A percentile compares a stretch with the other conserved stretches of the same genome.
Evolutionary conservation across 345 rosid genomes (phyloP).

Genomic region (Gossypium longicalyx): DNA sequence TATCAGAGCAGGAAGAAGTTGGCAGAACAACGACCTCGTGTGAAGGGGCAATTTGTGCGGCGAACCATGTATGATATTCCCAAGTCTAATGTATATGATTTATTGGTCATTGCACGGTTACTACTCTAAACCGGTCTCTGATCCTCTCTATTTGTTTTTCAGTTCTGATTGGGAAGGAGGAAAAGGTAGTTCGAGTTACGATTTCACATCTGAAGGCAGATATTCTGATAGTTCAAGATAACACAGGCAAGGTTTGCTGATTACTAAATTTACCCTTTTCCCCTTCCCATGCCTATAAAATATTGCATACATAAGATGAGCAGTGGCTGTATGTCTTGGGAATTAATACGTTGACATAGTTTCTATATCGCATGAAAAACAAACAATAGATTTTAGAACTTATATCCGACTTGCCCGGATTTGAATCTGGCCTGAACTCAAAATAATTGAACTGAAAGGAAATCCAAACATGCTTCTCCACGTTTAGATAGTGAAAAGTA

Average conservation of each 20-base stretch:
- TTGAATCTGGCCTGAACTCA: not conserved
- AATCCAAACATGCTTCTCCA: not conserved
- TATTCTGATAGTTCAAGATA: slow-evolving; percentile 27
- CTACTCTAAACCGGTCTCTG: not conserved
- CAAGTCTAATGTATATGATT: not conserved
- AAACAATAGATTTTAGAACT: not conserved
- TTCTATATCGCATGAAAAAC: not conserved
- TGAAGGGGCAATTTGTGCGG: slow-evolving; percentile 32
- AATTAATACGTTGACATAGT: not conserved
- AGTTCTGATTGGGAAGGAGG: slow-evolving; percentile 27
- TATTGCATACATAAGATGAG: not conserved
- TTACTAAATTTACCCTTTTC: not conserved
- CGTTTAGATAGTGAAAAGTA: not conserved
- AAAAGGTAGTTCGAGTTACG: slow-evolving; percentile 24
- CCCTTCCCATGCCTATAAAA: not conserved
- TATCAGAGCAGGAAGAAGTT: slow-evolving; percentile 31
- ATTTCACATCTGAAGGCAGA: slow-evolving; percentile 23
- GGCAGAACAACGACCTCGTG: slow-evolving; percentile 32
- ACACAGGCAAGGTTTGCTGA: slow-evolving; percentile 11
- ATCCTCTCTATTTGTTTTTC: slow-evolving; percentile 9
- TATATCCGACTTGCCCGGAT: not conserved
- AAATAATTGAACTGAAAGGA: not conserved
- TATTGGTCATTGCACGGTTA: not conserved
- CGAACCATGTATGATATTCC: slow-evolving; percentile 19
- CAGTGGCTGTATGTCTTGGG: not conserved